phyloP scores from a whole-genome alignment of 257 asterid genomes.

The Ligustrum vulgare region DNA sequence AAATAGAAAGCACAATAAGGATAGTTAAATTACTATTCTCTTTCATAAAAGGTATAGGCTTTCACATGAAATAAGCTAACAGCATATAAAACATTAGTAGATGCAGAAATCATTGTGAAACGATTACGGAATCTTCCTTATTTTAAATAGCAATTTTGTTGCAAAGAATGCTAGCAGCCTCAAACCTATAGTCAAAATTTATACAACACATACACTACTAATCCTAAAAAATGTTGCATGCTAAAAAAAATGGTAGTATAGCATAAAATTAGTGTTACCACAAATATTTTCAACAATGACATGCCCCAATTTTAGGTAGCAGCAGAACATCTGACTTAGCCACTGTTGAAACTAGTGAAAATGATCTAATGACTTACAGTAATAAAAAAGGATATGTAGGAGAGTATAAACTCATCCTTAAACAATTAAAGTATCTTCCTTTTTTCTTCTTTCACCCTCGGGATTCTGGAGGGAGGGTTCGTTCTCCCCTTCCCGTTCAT shows the following conservation, averaged over 20 bases:
- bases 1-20: constrained; percentile 1
- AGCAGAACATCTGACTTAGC: background rate
- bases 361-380: background rate
- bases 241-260: background rate
- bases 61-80: background rate
- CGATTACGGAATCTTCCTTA: constrained; percentile 9
- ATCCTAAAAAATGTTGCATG: background rate
- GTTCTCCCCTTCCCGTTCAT: too few species aligned
- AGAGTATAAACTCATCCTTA: background rate
- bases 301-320: background rate
- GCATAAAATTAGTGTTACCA: background rate
- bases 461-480: too few species aligned
- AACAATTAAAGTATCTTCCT: background rate
- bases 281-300: background rate
- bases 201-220: background rate
- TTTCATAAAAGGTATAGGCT: constrained; percentile 6
- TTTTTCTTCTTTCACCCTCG: too few species aligned
- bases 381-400: background rate
- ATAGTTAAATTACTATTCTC: background rate
- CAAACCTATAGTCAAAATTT: background rate
- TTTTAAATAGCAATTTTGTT: background rate
- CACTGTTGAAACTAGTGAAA: background rate
- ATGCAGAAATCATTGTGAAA: background rate
- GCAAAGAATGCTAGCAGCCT: constrained; percentile 1
- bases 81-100: constrained; percentile 6